phyloP scores from a whole-genome alignment of 495 filamentous ascomycete genomes.

The Chlorociboria aeruginascens region DNA sequence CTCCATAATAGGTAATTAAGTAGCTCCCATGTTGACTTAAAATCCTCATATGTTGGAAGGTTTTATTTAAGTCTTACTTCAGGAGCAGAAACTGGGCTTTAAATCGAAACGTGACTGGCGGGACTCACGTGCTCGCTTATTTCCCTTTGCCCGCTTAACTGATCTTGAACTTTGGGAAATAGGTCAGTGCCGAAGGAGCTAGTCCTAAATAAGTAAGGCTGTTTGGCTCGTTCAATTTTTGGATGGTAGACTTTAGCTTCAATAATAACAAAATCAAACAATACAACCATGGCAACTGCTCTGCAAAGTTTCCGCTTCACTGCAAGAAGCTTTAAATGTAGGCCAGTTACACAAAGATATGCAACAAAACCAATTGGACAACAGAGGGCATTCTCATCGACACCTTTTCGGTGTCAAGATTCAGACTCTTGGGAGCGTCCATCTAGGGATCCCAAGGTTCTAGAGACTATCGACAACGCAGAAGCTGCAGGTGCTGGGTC shows the following conservation, averaged over 20 bases:
- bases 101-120: no score
- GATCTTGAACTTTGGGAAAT: no score
- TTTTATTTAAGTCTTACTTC: no score
- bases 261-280: constrained; percentile 4
- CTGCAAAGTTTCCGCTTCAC: constrained; percentile 35
- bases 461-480: background rate
- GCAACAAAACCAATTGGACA: constrained; percentile 17
- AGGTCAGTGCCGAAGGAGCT: background rate
- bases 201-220: background rate
- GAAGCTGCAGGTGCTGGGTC: no score
- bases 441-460: background rate
- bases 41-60: no score
- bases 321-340: constrained; percentile 27
- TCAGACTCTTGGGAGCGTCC: background rate
- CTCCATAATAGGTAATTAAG: no score
- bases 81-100: no score
- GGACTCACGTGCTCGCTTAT: no score
- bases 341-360: constrained; percentile 14
- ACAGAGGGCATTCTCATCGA: constrained; percentile 29
- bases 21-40: no score
- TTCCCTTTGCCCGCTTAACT: no score
- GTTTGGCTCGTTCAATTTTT: background rate
- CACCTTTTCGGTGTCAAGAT: constrained; percentile 18
- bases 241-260: background rate
- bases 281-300: constrained; percentile 34